Conservation (phyloP, 345 rosid genomes). For the Brassica nigra region DNA sequence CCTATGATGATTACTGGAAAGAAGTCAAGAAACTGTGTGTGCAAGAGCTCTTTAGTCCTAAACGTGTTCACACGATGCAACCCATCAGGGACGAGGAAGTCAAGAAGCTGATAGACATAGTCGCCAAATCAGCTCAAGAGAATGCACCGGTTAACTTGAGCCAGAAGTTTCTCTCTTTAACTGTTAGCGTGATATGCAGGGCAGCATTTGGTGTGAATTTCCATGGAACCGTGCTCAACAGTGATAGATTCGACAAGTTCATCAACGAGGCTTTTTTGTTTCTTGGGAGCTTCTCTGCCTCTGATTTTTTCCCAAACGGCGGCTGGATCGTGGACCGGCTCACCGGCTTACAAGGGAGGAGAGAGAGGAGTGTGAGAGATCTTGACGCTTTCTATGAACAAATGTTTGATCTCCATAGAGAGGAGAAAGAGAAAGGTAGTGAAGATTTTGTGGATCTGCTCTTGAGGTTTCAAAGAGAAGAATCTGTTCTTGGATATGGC, state of each 20-base stretch:
- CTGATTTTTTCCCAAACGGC: constrained; percentile 47
- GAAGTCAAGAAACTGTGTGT: constrained; percentile 46
- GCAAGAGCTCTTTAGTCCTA: constrained; percentile 45
- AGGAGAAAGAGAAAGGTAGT: constrained; percentile 15
- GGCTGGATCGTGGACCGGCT: constrained; percentile 52
- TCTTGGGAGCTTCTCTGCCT: constrained; percentile 43
- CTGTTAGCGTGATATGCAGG: constrained; percentile 41
- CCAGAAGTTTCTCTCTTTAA: constrained; percentile 30
- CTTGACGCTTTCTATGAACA: constrained; percentile 49
- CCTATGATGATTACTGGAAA: constrained; percentile 49
- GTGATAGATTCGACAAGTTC: constrained; percentile 31
- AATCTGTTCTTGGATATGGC: constrained; percentile 31
- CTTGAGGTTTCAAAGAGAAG: constrained; percentile 34
- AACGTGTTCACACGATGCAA: constrained; percentile 39
- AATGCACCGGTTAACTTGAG: constrained; percentile 36
- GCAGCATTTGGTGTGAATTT: constrained; percentile 53
- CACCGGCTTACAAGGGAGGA: constrained; percentile 36
- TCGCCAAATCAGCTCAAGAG: constrained; percentile 22
- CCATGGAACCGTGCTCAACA: constrained; percentile 35
- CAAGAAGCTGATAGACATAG: constrained; percentile 36
- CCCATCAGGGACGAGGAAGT: constrained; percentile 51
- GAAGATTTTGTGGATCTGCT: constrained; percentile 45
- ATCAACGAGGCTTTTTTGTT: constrained; percentile 40
- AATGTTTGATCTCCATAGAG: constrained; percentile 48
- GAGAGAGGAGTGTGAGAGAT: constrained; percentile 41